Conservation (phyloP, 2,329 filamentous ascomycete genomes). For the Aspergillus flavus region DNA sequence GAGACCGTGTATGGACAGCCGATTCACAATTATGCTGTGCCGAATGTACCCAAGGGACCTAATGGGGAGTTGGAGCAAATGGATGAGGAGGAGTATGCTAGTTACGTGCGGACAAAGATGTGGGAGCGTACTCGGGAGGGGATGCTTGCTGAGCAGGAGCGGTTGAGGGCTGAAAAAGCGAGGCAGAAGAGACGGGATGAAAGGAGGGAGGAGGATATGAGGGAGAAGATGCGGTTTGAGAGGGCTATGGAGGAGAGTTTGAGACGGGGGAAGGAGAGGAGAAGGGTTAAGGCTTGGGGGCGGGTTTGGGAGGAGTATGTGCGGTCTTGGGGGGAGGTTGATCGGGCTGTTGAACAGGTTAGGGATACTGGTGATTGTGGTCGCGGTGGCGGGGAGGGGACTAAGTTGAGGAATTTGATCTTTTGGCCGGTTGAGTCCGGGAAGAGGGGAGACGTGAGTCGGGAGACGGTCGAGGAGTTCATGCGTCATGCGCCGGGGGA, state of each 20-base stretch:
- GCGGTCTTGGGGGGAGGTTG: slow-evolving; percentile 62
- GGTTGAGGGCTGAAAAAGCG: slow-evolving; percentile 56
- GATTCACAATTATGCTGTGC: slow-evolving; percentile 74
- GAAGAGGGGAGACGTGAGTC: slow-evolving; percentile 58
- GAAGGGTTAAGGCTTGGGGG: slow-evolving; percentile 47
- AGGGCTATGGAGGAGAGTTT: slow-evolving; percentile 71
- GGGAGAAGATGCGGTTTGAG: slow-evolving; percentile 51
- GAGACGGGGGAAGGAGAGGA: slow-evolving; percentile 66
- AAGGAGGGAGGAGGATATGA: slow-evolving; percentile 25
- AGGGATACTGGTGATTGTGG: slow-evolving; percentile 8
- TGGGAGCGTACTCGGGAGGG: slow-evolving; percentile 93
- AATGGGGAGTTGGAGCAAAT: slow-evolving; percentile 73
- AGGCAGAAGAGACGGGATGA: slow-evolving; percentile 50
- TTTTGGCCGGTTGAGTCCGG: slow-evolving; percentile 76
- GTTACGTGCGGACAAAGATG: slow-evolving; percentile 84
- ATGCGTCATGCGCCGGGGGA: slow-evolving; percentile 58
- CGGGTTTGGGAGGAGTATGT: slow-evolving; percentile 68
- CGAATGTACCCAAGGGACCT: slow-evolving; percentile 49
- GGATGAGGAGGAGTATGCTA: slow-evolving; percentile 89
- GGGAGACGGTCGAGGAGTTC: slow-evolving; percentile 68
- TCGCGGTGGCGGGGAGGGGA: neutral
- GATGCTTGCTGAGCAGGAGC: slow-evolving; percentile 73
- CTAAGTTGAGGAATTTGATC: slow-evolving; percentile 47
- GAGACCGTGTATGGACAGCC: slow-evolving; percentile 95
- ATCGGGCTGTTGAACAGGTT: slow-evolving; percentile 22